Evolutionary conservation across 768 basidiomycete species (phyloP).

Genomic region (Jaapia argillacea): DNA sequence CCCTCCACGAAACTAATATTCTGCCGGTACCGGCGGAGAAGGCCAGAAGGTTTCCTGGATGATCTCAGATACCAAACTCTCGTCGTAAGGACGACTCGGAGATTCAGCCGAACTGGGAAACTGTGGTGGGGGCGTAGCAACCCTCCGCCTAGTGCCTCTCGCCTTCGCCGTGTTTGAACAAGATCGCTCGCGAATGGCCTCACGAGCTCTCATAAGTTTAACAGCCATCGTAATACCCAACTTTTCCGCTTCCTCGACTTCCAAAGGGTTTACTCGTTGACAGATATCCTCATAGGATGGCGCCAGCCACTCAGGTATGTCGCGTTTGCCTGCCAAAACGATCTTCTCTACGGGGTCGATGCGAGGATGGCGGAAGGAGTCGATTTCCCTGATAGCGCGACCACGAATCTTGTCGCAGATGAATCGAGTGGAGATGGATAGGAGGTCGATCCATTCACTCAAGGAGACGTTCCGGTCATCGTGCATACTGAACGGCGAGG

Average conservation of each 20-base stretch:
- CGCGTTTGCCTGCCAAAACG: not conserved
- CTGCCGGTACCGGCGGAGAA: no score
- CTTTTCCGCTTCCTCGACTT: not conserved
- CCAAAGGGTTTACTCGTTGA: not conserved
- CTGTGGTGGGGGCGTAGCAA: no score
- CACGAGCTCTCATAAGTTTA: not conserved
- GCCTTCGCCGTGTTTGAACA: no score
- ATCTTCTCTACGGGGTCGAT: not conserved
- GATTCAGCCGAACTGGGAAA: no score
- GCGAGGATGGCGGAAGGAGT: conserved; percentile 5
- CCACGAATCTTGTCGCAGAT: conserved; percentile 21
- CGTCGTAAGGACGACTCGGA: no score
- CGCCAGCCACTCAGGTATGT: not conserved
- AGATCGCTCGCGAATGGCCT: no score
- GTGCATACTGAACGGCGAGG: conserved; percentile 8
- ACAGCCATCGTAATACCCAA: not conserved
- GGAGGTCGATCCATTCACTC: conserved; percentile 23
- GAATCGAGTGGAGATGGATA: conserved; percentile 26
- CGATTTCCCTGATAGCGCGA: conserved; percentile 22
- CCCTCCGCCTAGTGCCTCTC: no score
- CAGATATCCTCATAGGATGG: not conserved
- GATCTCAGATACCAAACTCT: no score
- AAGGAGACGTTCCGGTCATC: conserved; percentile 7
- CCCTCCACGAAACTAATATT: no score
- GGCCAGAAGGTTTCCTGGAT: no score